These are phyloP conservation scores for Inga leiocalycina DNA, from an alignment of 306 rosid species.

Conservation along the genomic window DNA sequence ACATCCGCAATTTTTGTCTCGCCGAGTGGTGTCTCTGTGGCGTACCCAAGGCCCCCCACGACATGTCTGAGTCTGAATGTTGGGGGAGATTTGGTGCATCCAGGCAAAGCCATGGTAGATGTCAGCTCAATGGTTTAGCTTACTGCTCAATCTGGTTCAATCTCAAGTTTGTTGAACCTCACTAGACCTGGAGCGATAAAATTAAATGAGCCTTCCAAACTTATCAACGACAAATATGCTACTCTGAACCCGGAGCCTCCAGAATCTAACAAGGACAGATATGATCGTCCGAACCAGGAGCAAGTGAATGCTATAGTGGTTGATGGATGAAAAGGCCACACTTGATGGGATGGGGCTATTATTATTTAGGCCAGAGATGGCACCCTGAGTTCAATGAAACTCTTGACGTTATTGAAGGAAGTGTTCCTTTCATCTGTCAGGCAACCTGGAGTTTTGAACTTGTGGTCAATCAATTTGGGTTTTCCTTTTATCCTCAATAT, in stretches of 20 bases:
- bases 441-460: neutral
- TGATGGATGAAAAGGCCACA: neutral
- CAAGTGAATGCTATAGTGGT: slow-evolving; percentile 4
- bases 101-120: neutral
- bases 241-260: neutral
- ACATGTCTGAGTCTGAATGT: neutral
- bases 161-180: neutral
- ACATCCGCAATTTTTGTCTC: neutral
- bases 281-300: neutral
- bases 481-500: neutral
- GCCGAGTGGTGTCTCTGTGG: neutral
- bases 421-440: neutral
- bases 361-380: slow-evolving; percentile 4
- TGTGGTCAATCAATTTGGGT: neutral
- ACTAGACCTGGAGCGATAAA: neutral
- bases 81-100: neutral
- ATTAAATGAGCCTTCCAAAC: slow-evolving; percentile 14
- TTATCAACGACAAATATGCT: neutral
- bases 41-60: neutral
- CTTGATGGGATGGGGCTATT: neutral
- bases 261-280: neutral
- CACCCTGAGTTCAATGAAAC: slow-evolving; percentile 9
- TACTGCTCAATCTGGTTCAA: slow-evolving; percentile 2
- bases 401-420: slow-evolving; percentile 2
- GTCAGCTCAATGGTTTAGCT: neutral